Percentiles rank a stretch among this genome's conserved stretches.
phyloP scores from a whole-genome alignment of 148 eudicot species.

The Camellia granthamiana region DNA sequence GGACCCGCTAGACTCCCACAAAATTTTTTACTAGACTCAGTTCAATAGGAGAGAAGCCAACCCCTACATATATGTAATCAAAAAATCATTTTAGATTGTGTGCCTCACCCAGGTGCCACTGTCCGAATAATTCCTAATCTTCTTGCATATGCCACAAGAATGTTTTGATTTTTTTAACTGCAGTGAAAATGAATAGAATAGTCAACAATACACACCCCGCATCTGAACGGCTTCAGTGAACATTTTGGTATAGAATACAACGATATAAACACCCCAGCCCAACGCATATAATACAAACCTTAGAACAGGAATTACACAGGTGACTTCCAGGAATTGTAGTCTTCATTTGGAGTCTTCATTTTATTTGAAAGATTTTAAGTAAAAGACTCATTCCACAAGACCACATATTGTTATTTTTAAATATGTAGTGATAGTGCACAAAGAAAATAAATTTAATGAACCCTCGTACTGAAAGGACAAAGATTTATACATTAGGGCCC shows the following conservation, averaged over 20 bases:
- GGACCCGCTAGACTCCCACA: no score
- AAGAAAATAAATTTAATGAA: constrained; percentile 11
- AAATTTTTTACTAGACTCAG: no score
- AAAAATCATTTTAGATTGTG: neutral
- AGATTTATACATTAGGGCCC: neutral
- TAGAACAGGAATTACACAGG: constrained; percentile 48
- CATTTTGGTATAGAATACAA: neutral
- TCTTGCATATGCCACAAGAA: constrained; percentile 76
- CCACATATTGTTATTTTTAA: constrained; percentile 31
- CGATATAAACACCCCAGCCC: neutral
- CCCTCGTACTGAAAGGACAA: neutral
- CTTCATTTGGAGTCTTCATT: constrained; percentile 45
- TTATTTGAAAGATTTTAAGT: constrained; percentile 37
- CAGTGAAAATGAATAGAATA: constrained; percentile 10
- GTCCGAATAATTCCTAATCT: constrained; percentile 59
- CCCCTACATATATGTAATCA: neutral
- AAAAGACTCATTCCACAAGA: constrained; percentile 65
- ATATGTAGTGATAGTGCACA: constrained; percentile 32
- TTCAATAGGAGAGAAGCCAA: no score
- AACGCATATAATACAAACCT: constrained; percentile 33
- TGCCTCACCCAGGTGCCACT: constrained; percentile 70
- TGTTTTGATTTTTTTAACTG: constrained; percentile 64
- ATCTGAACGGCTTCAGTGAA: neutral
- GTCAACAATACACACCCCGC: constrained; percentile 6
- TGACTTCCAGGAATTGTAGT: constrained; percentile 46